Evolutionary conservation across 192 early-diverging fungal genomes (phyloP).

Genomic region (Chytriomyces hyalinus): DNA sequence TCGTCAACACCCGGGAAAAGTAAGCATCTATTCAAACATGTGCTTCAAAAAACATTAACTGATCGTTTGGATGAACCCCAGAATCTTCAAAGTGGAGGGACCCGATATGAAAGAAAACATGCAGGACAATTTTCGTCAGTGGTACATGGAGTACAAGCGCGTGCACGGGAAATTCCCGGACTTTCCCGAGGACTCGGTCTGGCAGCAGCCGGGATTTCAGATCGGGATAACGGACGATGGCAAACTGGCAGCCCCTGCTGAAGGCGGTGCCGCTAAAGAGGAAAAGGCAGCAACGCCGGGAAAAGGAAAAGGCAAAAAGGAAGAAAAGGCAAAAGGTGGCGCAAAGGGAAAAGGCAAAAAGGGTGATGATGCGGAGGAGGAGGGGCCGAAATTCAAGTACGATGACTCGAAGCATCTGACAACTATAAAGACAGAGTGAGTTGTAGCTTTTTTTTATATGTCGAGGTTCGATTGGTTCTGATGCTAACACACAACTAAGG

Average conservation of each 20-base stretch:
- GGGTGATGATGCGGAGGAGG: slow-evolving; percentile 43
- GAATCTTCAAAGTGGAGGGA: slow-evolving; percentile 64
- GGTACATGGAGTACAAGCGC: slow-evolving; percentile 71
- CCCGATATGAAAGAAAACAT: slow-evolving; percentile 68
- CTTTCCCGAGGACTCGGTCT: slow-evolving; percentile 59
- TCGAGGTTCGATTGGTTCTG: neutral
- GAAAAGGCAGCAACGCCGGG: slow-evolving; percentile 6
- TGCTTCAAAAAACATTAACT: neutral
- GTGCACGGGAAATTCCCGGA: slow-evolving; percentile 65
- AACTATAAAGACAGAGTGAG: slow-evolving; percentile 51
- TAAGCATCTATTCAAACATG: slow-evolving; percentile 15
- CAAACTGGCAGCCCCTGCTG: slow-evolving; percentile 14
- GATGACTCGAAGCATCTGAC: slow-evolving; percentile 56
- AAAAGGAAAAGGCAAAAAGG: slow-evolving; percentile 19
- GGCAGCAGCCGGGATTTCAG: slow-evolving; percentile 59
- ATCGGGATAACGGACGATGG: slow-evolving; percentile 45
- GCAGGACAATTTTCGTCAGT: slow-evolving; percentile 65
- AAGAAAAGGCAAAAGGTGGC: slow-evolving; percentile 39
- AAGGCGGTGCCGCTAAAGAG: slow-evolving; percentile 18
- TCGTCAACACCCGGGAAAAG: slow-evolving; percentile 68
- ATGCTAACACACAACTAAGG: slow-evolving; percentile 3
- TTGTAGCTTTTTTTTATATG: neutral
- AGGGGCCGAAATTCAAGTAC: slow-evolving; percentile 47
- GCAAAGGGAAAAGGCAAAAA: slow-evolving; percentile 42
- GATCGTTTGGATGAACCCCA: neutral